These are phyloP conservation scores for Leersia perrieri DNA, from an alignment of 176 grass and related monocot genomes.

Conservation along the genomic window DNA sequence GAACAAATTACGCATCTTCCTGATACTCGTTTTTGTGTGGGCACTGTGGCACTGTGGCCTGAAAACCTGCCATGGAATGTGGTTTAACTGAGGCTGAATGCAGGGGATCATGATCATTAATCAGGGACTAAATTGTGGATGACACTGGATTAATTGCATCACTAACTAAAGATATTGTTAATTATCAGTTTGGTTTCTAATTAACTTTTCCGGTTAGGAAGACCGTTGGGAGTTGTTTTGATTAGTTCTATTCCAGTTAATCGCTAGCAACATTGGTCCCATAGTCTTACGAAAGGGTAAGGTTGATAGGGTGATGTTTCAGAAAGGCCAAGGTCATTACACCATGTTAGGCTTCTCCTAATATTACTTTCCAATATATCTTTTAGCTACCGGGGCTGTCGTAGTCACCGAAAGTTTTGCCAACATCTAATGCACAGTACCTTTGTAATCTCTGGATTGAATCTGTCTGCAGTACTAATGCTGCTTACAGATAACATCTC, in stretches of 20 bases:
- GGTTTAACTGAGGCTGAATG: neutral
- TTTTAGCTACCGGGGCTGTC: no score
- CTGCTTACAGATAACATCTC: neutral
- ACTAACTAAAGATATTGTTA: no score
- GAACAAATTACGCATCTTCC: neutral
- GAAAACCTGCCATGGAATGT: neutral
- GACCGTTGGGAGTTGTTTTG: no score
- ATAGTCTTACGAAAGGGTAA: neutral
- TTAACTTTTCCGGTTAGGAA: no score
- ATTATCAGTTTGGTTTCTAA: no score
- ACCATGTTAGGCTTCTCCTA: neutral
- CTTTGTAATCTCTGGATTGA: no score
- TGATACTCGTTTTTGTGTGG: neutral
- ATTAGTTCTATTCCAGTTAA: no score
- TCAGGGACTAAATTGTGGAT: neutral
- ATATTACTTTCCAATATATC: no score
- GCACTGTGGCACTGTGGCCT: no score
- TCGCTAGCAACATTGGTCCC: neutral
- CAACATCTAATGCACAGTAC: no score
- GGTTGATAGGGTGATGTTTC: neutral
- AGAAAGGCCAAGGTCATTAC: neutral
- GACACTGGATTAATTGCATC: no score
- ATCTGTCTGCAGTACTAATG: neutral
- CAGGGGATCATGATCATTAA: neutral
- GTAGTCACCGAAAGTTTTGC: no score